Percentiles rank a stretch among this genome's conserved stretches.
phyloP scores from a whole-genome alignment of 495 filamentous ascomycete species.

The Aspergillus baeticus region DNA sequence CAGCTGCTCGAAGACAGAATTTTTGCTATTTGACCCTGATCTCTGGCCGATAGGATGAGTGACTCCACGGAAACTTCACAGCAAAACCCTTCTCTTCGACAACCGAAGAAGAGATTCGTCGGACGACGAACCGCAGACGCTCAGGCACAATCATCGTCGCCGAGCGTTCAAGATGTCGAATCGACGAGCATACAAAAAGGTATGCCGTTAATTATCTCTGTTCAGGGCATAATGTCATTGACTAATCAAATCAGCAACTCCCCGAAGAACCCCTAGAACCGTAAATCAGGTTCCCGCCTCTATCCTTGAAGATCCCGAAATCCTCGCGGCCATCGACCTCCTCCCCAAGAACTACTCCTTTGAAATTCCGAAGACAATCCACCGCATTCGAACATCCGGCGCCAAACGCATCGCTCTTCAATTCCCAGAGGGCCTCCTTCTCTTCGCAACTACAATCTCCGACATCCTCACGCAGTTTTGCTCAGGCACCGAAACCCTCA shows the following conservation, averaged over 20 bases:
- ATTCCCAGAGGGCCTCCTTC: conserved; percentile 91
- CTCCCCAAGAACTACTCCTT: conserved; percentile 95
- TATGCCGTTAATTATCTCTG: conserved; percentile 10
- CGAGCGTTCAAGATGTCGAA: conserved; percentile 57
- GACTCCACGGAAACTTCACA: conserved; percentile 8
- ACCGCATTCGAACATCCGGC: conserved; percentile 76
- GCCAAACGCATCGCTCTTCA: conserved; percentile 85
- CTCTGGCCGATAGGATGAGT: conserved; percentile 10
- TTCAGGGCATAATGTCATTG: background rate
- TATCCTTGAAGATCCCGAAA: conserved; percentile 82
- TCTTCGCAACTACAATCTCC: conserved; percentile 97
- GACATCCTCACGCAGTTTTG: conserved; percentile 97
- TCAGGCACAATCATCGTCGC: conserved; percentile 38
- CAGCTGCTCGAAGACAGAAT: background rate
- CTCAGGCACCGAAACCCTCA: conserved; percentile 82
- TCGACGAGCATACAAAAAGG: conserved; percentile 53
- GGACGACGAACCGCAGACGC: conserved; percentile 64
- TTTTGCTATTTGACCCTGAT: background rate
- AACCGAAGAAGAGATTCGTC: conserved; percentile 78
- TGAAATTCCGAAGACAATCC: conserved; percentile 97
- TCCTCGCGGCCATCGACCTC: conserved; percentile 83
- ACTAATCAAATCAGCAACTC: conserved; percentile 44
- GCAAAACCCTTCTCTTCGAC: conserved; percentile 27
- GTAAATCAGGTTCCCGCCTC: conserved; percentile 87
- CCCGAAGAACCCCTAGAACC: conserved; percentile 68